Base-by-base conservation (phyloP, 2,329 filamentous ascomycete species). In the Coniochaeta sp. region DNA sequence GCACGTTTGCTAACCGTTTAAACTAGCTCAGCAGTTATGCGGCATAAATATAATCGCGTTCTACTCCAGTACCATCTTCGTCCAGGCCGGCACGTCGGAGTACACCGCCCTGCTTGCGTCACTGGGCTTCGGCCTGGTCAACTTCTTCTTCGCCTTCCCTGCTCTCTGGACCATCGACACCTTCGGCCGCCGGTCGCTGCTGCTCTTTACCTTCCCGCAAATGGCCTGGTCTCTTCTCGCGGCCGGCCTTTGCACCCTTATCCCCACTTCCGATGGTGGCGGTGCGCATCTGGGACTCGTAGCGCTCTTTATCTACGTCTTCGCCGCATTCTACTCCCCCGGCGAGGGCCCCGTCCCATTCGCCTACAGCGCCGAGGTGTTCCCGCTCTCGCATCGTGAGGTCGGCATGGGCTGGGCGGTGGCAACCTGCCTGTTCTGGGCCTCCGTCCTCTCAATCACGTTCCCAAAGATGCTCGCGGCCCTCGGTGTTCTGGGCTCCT, bases 381-480 rank as follows among this genome's bases (percentile, higher is more conserved):
- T 85, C 63, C 85, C 85, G 0, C 75, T 88, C 1, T 85, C 82
- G 0, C 84, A 88, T 62, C 77, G 85, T 60, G 85, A 88, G 61
- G 76, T 87, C 24, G 85, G 85, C 52, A 89, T 89, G 83, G 77
- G 76, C 1, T 86, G 77, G 67, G 79, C 82, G 7, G 83, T 87
- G n/a, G 82, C 83, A 1, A 86, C 82, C 2, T 85, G 81, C 58
- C 71, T 85, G 13, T 75, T 77, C 60, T 82, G 76, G 72, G 79
- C 77, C 0, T 73, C 77, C 1, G 76, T 86, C 0, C 68, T 84
- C 33, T 76, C 76, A n/a, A 76, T 87, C 48, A 85, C 81, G 0
- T 83, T 84, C 61, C 82, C 82, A 1, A 70, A 77, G 46, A 79
- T 85, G 67, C 66, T 84, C 12, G 64, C 63, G 2, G 60, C 63